phyloP scores from a whole-genome alignment of 1,284 basidiomycete species.

The Ustilago curta region DNA sequence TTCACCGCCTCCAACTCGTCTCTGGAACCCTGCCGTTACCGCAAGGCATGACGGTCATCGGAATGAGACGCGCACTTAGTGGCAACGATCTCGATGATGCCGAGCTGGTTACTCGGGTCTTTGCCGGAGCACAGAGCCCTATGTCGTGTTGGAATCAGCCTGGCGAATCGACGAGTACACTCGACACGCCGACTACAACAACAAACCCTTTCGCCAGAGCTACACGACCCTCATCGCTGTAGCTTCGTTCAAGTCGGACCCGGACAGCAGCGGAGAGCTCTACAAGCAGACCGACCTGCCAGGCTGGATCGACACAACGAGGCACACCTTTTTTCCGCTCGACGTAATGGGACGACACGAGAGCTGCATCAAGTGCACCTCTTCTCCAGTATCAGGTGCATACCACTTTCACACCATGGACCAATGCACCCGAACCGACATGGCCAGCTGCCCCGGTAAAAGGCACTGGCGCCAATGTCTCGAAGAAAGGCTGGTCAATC shows the following conservation, averaged over 20 bases:
- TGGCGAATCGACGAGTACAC: background rate
- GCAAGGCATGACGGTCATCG: no score
- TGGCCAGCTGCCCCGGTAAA: background rate
- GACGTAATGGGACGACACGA: background rate
- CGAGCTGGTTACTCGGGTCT: no score
- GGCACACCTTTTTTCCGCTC: background rate
- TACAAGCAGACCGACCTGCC: background rate
- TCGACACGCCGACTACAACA: no score
- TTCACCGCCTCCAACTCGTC: no score
- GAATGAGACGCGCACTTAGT: no score
- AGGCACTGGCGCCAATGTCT: background rate
- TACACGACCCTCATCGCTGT: background rate
- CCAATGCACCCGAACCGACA: background rate
- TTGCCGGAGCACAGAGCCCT: no score
- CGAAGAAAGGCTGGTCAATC: background rate
- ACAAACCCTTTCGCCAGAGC: background rate
- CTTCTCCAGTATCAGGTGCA: background rate
- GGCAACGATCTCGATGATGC: no score
- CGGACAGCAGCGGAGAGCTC: background rate
- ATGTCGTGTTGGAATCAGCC: background rate
- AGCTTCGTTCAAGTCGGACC: background rate
- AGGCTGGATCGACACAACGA: background rate
- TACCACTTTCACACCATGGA: background rate
- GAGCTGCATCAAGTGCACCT: background rate
- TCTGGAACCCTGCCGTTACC: no score